Conservation (phyloP, 306 rosid genomes). For the Echinosophora koreensis region DNA sequence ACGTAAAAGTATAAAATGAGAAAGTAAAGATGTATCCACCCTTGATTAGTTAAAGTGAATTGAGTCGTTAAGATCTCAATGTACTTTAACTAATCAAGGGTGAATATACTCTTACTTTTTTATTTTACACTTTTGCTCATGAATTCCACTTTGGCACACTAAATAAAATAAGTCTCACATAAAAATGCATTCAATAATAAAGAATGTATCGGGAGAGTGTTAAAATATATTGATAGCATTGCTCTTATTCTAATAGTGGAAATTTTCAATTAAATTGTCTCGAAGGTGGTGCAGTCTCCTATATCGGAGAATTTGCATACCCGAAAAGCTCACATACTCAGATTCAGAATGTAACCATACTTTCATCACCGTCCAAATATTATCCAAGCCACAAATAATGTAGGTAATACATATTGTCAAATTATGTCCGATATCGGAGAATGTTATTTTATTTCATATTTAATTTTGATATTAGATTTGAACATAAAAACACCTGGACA, state of each 20-base stretch:
- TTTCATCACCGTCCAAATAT: conserved; percentile 40
- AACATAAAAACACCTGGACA: neutral
- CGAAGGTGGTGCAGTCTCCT: conserved; percentile 23
- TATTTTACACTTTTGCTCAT: too few species aligned
- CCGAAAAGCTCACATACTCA: neutral
- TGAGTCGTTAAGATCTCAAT: too few species aligned
- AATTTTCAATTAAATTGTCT: neutral
- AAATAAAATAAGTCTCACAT: too few species aligned
- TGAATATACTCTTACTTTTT: too few species aligned
- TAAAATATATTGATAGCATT: too few species aligned
- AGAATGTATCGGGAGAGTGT: too few species aligned
- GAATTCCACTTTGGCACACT: too few species aligned
- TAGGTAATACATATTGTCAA: neutral
- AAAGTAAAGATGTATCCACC: too few species aligned
- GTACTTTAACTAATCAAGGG: too few species aligned
- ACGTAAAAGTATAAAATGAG: too few species aligned
- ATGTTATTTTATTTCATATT: conserved; percentile 7
- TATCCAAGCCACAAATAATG: neutral
- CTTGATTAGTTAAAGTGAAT: too few species aligned
- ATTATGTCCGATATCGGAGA: conserved; percentile 2
- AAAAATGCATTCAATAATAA: too few species aligned
- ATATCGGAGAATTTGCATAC: conserved; percentile 4
- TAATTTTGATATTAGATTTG: conserved; percentile 2
- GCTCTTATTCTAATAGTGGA: neutral
- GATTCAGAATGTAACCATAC: neutral